Percentiles rank a stretch among this genome's conserved stretches.
phyloP scores from a whole-genome alignment of 257 asterid species.

The Forsythia viridissima region DNA sequence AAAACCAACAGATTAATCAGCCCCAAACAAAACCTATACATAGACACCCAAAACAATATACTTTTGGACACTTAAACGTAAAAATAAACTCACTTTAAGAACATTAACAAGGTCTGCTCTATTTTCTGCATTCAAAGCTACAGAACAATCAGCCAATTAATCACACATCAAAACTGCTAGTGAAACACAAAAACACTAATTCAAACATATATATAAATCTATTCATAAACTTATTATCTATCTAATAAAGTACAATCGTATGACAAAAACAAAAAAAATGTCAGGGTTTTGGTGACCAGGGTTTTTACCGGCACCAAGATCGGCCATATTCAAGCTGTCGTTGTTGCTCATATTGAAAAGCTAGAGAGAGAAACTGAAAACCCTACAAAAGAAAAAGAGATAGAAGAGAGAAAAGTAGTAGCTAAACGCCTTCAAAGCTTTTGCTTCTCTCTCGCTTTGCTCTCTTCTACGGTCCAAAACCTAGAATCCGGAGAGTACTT shows the following conservation, averaged over 20 bases:
- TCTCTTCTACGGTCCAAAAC: neutral
- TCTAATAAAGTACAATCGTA: neutral
- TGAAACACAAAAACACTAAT: neutral
- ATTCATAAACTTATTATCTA: neutral
- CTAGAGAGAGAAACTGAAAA: constrained; percentile 27
- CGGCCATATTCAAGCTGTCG: constrained; percentile 44
- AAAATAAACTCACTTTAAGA: constrained; percentile 52
- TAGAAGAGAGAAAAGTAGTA: neutral
- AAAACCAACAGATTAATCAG: neutral
- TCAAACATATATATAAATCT: neutral
- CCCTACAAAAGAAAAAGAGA: constrained; percentile 16
- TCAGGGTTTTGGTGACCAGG: neutral
- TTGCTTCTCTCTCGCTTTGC: neutral
- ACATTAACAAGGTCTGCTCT: constrained; percentile 76
- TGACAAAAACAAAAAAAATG: neutral
- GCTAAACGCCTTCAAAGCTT: neutral
- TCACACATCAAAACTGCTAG: constrained; percentile 2
- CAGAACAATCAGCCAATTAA: constrained; percentile 16
- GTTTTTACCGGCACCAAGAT: constrained; percentile 40
- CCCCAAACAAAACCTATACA: neutral
- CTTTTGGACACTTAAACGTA: neutral
- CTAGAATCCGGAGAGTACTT: constrained; percentile 6
- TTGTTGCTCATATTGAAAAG: constrained; percentile 45
- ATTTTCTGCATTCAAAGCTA: constrained; percentile 65
- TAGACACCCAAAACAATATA: neutral